Evolutionary conservation across 2,329 filamentous ascomycete genomes (phyloP).

Genomic region (Alternaria consortialis): DNA sequence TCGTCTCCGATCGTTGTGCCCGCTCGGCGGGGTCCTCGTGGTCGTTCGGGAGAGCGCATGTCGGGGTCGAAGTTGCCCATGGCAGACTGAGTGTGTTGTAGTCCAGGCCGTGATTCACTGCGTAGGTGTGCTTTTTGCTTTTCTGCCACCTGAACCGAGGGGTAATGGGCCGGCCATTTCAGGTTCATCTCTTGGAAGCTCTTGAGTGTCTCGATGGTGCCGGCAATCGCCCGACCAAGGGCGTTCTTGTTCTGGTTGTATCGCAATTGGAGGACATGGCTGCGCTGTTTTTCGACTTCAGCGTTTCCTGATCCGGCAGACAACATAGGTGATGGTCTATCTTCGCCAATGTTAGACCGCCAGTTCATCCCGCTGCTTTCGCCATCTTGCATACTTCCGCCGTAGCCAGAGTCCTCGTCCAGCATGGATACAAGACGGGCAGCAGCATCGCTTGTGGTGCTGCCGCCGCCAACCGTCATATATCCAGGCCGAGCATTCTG

Average conservation of each 20-base stretch:
- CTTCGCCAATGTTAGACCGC: slow-evolving; percentile 65
- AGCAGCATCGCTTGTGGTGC: slow-evolving; percentile 77
- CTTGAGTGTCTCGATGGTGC: slow-evolving; percentile 83
- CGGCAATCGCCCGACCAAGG: slow-evolving; percentile 86
- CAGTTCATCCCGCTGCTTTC: slow-evolving; percentile 65
- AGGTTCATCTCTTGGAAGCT: slow-evolving; percentile 88
- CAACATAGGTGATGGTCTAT: slow-evolving; percentile 64
- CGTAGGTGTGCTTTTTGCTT: slow-evolving; percentile 54
- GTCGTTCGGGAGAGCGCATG: slow-evolving; percentile 55
- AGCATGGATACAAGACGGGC: slow-evolving; percentile 81
- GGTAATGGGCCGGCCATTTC: slow-evolving; percentile 94
- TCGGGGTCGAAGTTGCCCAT: slow-evolving; percentile 59
- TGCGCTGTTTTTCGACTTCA: slow-evolving; percentile 73
- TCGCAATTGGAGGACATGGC: slow-evolving; percentile 89
- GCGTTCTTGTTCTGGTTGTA: slow-evolving; percentile 92
- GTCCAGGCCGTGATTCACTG: slow-evolving; percentile 66
- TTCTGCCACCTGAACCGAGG: slow-evolving; percentile 70
- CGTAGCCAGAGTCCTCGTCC: slow-evolving; percentile 91
- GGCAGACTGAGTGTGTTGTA: slow-evolving; percentile 71
- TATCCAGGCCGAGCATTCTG: slow-evolving; percentile 67
- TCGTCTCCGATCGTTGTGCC: slow-evolving; percentile 72
- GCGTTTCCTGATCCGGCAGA: slow-evolving; percentile 59
- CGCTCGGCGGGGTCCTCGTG: slow-evolving; percentile 69
- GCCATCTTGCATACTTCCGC: slow-evolving; percentile 74
- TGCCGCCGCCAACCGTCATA: slow-evolving; percentile 87